Evolutionary conservation across 176 grass and related monocot species (phyloP).

Genomic region (Secale cereale): DNA sequence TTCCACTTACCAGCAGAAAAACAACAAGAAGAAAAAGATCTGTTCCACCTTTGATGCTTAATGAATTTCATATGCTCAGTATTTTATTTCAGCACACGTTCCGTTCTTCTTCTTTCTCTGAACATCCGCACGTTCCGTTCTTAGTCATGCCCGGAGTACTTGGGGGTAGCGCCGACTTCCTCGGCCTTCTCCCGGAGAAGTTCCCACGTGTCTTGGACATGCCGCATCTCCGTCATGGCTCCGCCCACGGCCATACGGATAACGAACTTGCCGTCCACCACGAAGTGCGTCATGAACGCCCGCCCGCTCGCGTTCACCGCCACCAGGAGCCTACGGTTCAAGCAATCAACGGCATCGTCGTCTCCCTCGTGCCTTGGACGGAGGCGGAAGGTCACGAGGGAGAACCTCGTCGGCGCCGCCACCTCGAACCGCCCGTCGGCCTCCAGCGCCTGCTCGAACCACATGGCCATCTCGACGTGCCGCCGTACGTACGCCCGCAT

Average conservation of each 20-base stretch:
- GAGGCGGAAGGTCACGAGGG: not conserved
- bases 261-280: not conserved
- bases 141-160: no score
- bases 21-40: no score
- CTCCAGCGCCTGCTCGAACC: not conserved
- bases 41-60: not conserved
- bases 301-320: not conserved
- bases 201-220: constrained; percentile 37
- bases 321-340: not conserved
- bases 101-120: no score
- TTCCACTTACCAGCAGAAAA: no score
- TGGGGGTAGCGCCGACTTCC: not conserved
- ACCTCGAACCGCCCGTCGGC: not conserved
- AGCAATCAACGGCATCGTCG: not conserved
- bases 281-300: not conserved
- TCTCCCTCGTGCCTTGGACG: not conserved
- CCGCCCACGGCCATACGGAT: not conserved
- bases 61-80: not conserved
- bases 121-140: no score
- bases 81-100: no score
- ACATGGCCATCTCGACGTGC: not conserved
- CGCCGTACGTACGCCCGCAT: not conserved
- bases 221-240: constrained; percentile 34
- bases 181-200: constrained; percentile 26
- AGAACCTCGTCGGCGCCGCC: not conserved